Conservation (phyloP, 2,329 filamentous ascomycete genomes). For the Aschersonia sp. region DNA sequence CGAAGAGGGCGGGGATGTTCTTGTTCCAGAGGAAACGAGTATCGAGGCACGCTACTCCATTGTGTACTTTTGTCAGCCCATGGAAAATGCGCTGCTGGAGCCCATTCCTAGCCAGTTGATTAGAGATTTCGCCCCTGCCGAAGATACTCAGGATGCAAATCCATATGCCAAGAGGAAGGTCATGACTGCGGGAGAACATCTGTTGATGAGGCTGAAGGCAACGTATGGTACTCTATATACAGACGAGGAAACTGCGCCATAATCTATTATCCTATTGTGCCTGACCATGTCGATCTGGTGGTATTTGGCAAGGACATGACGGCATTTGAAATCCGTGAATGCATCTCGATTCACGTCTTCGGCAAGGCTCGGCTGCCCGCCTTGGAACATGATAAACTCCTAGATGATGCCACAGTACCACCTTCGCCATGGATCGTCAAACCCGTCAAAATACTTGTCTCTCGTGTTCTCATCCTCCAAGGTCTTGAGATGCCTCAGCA, state of each 20-base stretch:
- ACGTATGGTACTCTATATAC: constrained; percentile 43
- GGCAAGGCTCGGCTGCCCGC: too few species aligned
- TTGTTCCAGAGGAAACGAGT: constrained; percentile 28
- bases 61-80: constrained; percentile 55
- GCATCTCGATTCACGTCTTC: too few species aligned
- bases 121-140: constrained; percentile 20
- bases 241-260: constrained; percentile 12
- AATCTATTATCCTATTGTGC: too few species aligned
- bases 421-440: constrained; percentile 25
- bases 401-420: constrained; percentile 29
- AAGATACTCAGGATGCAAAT: constrained; percentile 20
- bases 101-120: constrained; percentile 48
- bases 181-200: constrained; percentile 48
- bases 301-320: too few species aligned
- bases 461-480: constrained; percentile 19
- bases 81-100: constrained; percentile 33
- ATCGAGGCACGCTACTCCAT: constrained; percentile 46
- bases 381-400: not conserved
- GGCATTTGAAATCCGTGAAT: too few species aligned
- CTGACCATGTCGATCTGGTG: too few species aligned
- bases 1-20: constrained; percentile 5
- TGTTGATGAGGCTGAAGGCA: constrained; percentile 44
- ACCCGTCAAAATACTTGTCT: constrained; percentile 19
- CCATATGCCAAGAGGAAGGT: constrained; percentile 38
- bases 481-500: constrained; percentile 24